These are phyloP conservation scores for Spongispora temasekensis DNA, from an alignment of 1,284 basidiomycete genomes.

Conservation along the genomic window DNA sequence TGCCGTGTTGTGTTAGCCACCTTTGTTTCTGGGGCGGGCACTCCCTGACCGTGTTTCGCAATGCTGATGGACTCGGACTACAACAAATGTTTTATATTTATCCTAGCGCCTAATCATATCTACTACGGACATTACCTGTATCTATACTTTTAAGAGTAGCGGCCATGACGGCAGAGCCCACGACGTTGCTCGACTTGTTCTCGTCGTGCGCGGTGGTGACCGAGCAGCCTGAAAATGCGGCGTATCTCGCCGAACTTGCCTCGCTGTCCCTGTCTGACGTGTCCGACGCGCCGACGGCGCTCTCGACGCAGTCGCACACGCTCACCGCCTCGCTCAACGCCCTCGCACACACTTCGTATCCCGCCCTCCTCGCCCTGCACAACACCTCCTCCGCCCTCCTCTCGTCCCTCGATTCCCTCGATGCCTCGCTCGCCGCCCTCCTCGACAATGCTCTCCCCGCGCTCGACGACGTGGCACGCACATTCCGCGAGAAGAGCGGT, in stretches of 20 bases:
- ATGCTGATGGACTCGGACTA: neutral
- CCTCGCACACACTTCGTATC: conserved; percentile 85
- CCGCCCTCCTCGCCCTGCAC: conserved; percentile 85
- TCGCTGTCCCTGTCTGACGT: conserved; percentile 67
- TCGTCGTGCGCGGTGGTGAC: conserved; percentile 17
- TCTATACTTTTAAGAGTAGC: too few species aligned
- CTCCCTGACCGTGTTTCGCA: neutral
- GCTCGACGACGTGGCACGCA: conserved; percentile 67
- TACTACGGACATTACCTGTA: conserved; percentile 20
- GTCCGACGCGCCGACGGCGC: conserved; percentile 66
- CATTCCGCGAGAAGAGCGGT: conserved; percentile 61
- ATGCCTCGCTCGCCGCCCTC: conserved; percentile 66
- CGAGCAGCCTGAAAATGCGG: conserved; percentile 35
- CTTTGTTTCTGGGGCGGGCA: neutral
- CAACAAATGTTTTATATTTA: too few species aligned
- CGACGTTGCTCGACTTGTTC: conserved; percentile 29
- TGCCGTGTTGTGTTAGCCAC: conserved; percentile 20
- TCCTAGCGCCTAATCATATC: too few species aligned
- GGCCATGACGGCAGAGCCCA: conserved; percentile 27
- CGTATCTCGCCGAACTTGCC: conserved; percentile 66
- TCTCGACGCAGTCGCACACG: conserved; percentile 80
- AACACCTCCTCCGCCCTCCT: conserved; percentile 69
- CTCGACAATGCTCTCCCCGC: conserved; percentile 68
- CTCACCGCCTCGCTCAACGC: conserved; percentile 86
- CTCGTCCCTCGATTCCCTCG: conserved; percentile 62